Evolutionary conservation across 2,329 filamentous ascomycete species (phyloP).

Genomic region (Helotiales sp.): DNA sequence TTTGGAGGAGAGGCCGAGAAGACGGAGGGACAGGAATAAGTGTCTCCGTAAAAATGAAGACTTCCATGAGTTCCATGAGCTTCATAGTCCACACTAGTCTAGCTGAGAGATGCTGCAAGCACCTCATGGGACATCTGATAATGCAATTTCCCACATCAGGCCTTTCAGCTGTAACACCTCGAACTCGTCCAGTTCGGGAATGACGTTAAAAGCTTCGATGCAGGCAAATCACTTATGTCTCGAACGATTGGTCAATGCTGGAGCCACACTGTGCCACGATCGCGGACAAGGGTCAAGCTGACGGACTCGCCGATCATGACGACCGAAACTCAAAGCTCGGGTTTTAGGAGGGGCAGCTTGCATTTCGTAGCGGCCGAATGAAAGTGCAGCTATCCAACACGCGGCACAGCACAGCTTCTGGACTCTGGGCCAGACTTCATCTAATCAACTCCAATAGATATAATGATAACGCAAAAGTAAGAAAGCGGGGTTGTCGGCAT

Average conservation of each 20-base stretch:
- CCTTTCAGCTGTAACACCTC: not conserved
- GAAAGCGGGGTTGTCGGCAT: not conserved
- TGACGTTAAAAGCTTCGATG: constrained; percentile 1
- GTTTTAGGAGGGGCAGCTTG: not conserved
- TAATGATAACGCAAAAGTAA: not conserved
- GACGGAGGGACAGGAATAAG: not conserved
- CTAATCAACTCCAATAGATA: not conserved
- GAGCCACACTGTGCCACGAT: constrained; percentile 25
- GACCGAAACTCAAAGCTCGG: constrained; percentile 7
- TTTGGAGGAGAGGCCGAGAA: constrained; percentile 12
- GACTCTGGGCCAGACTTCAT: no score
- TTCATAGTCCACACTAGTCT: constrained; percentile 18
- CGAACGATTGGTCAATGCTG: constrained; percentile 2
- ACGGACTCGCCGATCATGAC: constrained; percentile 34
- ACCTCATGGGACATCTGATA: not conserved
- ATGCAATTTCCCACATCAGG: not conserved
- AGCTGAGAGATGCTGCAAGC: constrained; percentile 19
- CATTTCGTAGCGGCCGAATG: not conserved
- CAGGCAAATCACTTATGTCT: not conserved
- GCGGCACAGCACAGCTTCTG: not conserved
- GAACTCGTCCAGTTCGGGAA: constrained; percentile 1
- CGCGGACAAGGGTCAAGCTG: constrained; percentile 1
- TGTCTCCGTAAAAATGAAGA: not conserved
- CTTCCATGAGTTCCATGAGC: no score
- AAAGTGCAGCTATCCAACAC: not conserved